Evolutionary conservation across 371 early-diverging fungal species (phyloP).

Genomic region (Dichotomocladium elegans): DNA sequence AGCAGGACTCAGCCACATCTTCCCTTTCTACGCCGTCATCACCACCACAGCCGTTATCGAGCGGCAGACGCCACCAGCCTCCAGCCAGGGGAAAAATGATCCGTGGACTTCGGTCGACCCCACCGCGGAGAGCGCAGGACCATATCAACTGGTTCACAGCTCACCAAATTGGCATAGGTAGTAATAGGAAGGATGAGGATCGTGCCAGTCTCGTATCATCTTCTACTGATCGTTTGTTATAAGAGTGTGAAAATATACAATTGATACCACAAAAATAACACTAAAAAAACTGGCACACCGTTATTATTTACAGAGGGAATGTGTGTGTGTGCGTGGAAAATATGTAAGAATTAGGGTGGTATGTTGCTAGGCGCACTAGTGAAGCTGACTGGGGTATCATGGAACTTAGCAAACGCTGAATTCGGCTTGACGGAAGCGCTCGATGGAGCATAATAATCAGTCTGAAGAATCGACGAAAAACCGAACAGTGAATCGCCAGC

Average conservation of each 20-base stretch:
- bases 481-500: not conserved
- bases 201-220: not conserved
- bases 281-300: no score
- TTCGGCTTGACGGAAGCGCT: not conserved
- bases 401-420: not conserved
- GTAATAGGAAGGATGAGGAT: not conserved
- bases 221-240: not conserved
- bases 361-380: not conserved
- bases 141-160: not conserved
- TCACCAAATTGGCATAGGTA: not conserved
- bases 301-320: no score
- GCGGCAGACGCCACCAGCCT: not conserved
- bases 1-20: not conserved
- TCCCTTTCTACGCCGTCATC: not conserved
- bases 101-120: no score
- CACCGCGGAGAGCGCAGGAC: conserved; percentile 5
- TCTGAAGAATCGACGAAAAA: not conserved
- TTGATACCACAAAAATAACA: not conserved
- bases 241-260: not conserved
- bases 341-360: not conserved
- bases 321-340: not conserved
- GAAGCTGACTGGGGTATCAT: not conserved
- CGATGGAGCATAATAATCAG: not conserved
- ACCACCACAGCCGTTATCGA: not conserved
- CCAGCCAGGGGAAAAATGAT: no score